Evolutionary conservation across 176 grass and related monocot genomes (phyloP).

Genomic region (Raddia guianensis): DNA sequence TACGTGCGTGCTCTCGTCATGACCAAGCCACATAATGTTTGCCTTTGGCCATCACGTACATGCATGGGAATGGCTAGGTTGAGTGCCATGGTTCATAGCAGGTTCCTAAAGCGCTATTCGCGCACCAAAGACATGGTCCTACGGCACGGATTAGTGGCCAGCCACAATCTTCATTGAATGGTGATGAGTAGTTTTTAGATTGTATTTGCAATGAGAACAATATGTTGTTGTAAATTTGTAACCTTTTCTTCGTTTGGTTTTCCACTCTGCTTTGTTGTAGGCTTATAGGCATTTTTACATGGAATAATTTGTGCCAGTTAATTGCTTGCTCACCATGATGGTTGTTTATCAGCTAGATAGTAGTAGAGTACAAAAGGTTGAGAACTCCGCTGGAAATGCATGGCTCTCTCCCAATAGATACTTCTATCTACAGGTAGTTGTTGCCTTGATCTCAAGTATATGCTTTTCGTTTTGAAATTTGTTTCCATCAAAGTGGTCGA

Average conservation of each 20-base stretch:
- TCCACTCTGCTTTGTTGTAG: slow-evolving; percentile 11
- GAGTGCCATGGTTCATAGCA: no score
- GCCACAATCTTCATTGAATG: slow-evolving; percentile 43
- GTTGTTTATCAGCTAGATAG: slow-evolving; percentile 10
- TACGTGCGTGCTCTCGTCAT: no score
- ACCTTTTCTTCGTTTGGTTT: slow-evolving; percentile 12
- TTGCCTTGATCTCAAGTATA: not conserved
- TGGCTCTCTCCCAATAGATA: not conserved
- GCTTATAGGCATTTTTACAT: slow-evolving; percentile 28
- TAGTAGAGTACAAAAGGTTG: slow-evolving; percentile 5
- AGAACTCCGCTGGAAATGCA: not conserved
- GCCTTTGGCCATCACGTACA: no score
- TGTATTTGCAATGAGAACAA: slow-evolving; percentile 31
- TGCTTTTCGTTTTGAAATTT: no score
- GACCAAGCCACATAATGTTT: no score
- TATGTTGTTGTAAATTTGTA: slow-evolving; percentile 20
- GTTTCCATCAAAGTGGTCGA: not conserved
- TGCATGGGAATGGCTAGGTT: no score
- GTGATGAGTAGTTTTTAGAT: slow-evolving; percentile 35
- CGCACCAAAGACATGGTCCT: slow-evolving; percentile 43
- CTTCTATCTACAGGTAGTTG: not conserved
- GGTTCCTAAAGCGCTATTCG: no score
- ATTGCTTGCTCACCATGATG: slow-evolving; percentile 2
- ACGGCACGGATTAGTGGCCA: slow-evolving; percentile 41
- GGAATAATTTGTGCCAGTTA: slow-evolving; percentile 8